Conservation (phyloP, 2,329 filamentous ascomycete genomes). For the Colletotrichum spaethianum region DNA sequence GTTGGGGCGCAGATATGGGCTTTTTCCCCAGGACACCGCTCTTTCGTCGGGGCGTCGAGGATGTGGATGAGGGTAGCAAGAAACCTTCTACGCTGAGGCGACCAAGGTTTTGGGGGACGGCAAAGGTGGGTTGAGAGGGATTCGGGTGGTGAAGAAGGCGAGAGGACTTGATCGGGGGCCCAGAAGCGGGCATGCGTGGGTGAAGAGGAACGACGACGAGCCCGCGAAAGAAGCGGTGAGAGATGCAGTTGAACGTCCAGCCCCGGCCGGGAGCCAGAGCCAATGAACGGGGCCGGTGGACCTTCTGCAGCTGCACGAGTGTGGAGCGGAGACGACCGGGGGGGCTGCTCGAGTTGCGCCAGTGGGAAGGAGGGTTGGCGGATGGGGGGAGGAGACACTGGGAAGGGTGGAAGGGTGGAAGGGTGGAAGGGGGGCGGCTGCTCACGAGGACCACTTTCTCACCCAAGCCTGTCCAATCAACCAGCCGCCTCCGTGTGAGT, state of each 20-base stretch:
- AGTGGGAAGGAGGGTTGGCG: conserved; percentile 38
- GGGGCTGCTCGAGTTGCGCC: conserved; percentile 39
- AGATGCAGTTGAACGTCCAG: conserved; percentile 47
- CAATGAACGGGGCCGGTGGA: conserved; percentile 44
- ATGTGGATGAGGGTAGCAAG: conserved; percentile 28
- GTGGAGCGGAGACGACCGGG: conserved; percentile 42
- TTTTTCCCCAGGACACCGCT: conserved; percentile 59
- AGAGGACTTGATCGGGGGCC: conserved; percentile 32
- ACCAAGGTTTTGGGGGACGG: conserved; percentile 33
- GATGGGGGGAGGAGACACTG: conserved; percentile 14
- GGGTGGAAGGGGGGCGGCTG: conserved; percentile 28
- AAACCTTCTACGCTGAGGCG: conserved; percentile 21
- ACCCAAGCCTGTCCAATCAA: conserved; percentile 40
- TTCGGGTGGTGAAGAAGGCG: conserved; percentile 40
- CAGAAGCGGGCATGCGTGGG: conserved; percentile 42
- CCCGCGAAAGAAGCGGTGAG: conserved; percentile 50
- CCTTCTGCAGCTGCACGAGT: conserved; percentile 43
- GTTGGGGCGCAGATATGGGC: conserved; percentile 41
- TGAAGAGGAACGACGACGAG: conserved; percentile 43
- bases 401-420: not conserved
- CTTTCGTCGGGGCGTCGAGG: conserved; percentile 49
- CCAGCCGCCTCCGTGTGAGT: conserved; percentile 37
- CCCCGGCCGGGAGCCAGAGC: conserved; percentile 45
- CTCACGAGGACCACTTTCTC: conserved; percentile 39
- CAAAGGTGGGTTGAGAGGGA: conserved; percentile 31